Base-by-base conservation (phyloP, 495 filamentous ascomycete genomes). In the Aspergillus sclerotiicarbonarius region DNA sequence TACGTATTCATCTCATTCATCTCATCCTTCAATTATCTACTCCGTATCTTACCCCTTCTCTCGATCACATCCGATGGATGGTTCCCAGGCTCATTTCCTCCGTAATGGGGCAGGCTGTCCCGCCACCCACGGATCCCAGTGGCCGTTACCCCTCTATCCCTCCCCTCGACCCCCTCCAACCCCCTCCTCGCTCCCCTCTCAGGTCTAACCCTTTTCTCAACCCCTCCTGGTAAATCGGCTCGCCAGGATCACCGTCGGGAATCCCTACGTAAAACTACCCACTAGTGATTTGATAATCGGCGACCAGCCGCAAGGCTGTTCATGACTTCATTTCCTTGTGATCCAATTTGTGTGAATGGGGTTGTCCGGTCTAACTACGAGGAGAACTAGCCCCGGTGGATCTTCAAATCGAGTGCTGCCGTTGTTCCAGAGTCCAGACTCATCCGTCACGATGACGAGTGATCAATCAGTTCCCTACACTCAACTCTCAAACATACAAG, bases 381-480 rank as follows among this genome's bases (percentile, higher is more conserved):
- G 8, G 1, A 7, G 18, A 53, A 21, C 53, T 30, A 58, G 37
- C 8, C 25, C 25, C 46, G 15, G 57, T 58, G 56, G 56, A 54
- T 60, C 57, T 49, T 62, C 37, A 16, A 46, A 41, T 45, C 35
- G 44, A 56, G 30, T 52, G 53, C 53, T 44, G 31, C 59, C 53
- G 33, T 59, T 51, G 62, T 62, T 64, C 62, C 62, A 65, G 59
- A 52, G 59, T 51, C 51, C 35, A 25, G 15, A 9, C 35, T 39
- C 20, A n/a, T 41, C 30, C 47, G 50, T 61, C 59, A 51, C 25
- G 13, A 61, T 52, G 47, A 56, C 50, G 51, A 57, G 39, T 33
- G 49, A 33, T 18, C 56, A 41, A 49, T 57, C 45, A 25, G 25
- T 25, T 33, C 44, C 15, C 44, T n/a, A n/a, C n/a, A n/a, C 53